phyloP scores from a whole-genome alignment of 2,329 filamentous ascomycete species.

The Cladosporium sp. region DNA sequence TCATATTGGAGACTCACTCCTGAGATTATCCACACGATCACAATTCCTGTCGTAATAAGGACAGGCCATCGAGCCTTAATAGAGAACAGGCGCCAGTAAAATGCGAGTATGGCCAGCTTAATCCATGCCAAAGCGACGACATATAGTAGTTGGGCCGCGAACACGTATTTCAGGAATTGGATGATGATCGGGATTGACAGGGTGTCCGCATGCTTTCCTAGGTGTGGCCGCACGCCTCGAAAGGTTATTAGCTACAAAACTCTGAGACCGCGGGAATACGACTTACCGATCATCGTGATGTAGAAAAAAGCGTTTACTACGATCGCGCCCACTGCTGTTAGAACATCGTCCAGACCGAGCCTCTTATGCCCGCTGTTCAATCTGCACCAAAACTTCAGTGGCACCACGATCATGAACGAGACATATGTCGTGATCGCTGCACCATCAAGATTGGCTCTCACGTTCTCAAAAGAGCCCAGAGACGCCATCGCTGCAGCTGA shows the following conservation, averaged over 20 bases:
- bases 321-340: slow-evolving; percentile 4
- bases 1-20: background rate
- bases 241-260: background rate
- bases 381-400: slow-evolving; percentile 15
- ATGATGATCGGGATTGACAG: slow-evolving; percentile 2
- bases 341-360: slow-evolving; percentile 13
- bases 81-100: slow-evolving; percentile 21
- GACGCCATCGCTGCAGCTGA: no score
- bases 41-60: slow-evolving; percentile 7
- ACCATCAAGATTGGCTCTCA: slow-evolving; percentile 3
- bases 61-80: slow-evolving; percentile 13
- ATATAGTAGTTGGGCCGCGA: slow-evolving; percentile 16
- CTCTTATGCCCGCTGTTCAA: slow-evolving; percentile 4
- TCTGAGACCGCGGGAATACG: background rate
- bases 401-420: slow-evolving; percentile 12
- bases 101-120: slow-evolving; percentile 18
- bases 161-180: slow-evolving; percentile 10
- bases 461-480: no score
- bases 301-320: slow-evolving; percentile 12
- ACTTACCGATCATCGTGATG: slow-evolving; percentile 13
- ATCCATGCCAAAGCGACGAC: slow-evolving; percentile 12
- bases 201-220: slow-evolving; percentile 10
- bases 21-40: slow-evolving; percentile 13
- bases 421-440: slow-evolving; percentile 14
- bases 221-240: slow-evolving; percentile 8